These are phyloP conservation scores for Sphaerulina musiva DNA, from an alignment of 2,329 filamentous ascomycete genomes.

Conservation along the genomic window DNA sequence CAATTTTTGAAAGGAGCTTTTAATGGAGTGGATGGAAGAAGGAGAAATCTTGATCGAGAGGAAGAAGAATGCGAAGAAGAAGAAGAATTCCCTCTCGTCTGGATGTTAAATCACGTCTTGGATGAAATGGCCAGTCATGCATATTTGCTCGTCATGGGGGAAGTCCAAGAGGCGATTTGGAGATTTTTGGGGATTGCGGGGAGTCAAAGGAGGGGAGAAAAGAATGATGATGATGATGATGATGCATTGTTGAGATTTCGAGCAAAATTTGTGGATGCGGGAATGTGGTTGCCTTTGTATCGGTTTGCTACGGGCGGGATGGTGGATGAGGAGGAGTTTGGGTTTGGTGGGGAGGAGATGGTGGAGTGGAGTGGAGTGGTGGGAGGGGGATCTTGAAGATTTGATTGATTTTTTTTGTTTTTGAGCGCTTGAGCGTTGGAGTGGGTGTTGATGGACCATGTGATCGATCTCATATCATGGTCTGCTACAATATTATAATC, in stretches of 20 bases:
- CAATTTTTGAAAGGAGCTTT: no score
- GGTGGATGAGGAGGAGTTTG: slow-evolving; percentile 13
- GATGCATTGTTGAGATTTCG: slow-evolving; percentile 4
- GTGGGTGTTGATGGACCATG: no score
- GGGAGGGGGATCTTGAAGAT: not conserved
- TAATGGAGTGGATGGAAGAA: no score
- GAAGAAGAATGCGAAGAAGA: slow-evolving; percentile 3
- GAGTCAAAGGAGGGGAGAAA: no score
- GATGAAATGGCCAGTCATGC: slow-evolving; percentile 14
- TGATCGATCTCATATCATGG: not conserved
- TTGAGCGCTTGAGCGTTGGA: no score
- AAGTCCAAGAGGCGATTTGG: slow-evolving; percentile 10
- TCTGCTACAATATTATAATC: not conserved
- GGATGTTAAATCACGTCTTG: slow-evolving; percentile 14
- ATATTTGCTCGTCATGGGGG: slow-evolving; percentile 6
- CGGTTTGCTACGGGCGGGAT: slow-evolving; percentile 11
- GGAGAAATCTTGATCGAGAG: no score
- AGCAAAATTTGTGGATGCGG: slow-evolving; percentile 5
- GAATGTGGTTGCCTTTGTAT: slow-evolving; percentile 9
- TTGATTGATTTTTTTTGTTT: not conserved
- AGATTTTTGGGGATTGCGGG: slow-evolving; percentile 6
- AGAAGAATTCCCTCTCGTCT: slow-evolving; percentile 1
- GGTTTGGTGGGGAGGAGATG: not conserved
- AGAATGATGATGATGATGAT: no score
- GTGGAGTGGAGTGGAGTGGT: not conserved